Conservation (phyloP, 164 flowering plant genomes). For the Tinospora cordifolia region DNA sequence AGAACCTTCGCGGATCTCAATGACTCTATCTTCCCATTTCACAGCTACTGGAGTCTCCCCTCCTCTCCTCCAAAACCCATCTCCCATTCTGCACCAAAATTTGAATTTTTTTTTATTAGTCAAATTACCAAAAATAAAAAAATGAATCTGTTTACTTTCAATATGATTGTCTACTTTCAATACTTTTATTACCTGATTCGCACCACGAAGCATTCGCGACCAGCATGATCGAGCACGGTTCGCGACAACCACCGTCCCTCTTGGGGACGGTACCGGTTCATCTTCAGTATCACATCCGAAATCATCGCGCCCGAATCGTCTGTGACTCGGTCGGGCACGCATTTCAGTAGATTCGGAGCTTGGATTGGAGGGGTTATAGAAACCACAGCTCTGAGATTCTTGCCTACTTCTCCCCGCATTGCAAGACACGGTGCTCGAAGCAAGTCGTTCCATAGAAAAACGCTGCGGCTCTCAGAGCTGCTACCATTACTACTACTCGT, state of each 20-base stretch:
- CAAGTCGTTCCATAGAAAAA: slow-evolving; percentile 68
- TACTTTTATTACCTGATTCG: slow-evolving; percentile 83
- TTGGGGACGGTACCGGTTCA: slow-evolving; percentile 76
- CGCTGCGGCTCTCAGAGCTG: slow-evolving; percentile 9
- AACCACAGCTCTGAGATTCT: slow-evolving; percentile 33
- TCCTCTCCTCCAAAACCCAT: slow-evolving; percentile 91
- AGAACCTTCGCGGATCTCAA: slow-evolving; percentile 80
- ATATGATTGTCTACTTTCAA: no score
- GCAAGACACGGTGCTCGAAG: slow-evolving; percentile 68
- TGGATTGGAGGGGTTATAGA: slow-evolving; percentile 92
- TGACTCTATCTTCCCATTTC: slow-evolving; percentile 70
- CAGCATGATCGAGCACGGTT: slow-evolving; percentile 87
- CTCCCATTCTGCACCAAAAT: slow-evolving; percentile 46
- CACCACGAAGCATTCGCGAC: slow-evolving; percentile 79
- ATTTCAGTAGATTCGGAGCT: slow-evolving; percentile 76
- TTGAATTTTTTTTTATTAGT: neutral
- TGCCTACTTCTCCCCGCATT: slow-evolving; percentile 29
- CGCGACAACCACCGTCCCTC: slow-evolving; percentile 95
- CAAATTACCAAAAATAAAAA: neutral
- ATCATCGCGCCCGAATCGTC: slow-evolving; percentile 95
- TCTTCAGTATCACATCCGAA: slow-evolving; percentile 69
- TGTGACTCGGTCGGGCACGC: slow-evolving; percentile 84
- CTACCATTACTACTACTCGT: neutral
- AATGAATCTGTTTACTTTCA: neutral
- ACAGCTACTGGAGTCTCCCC: slow-evolving; percentile 64